phyloP scores from a whole-genome alignment of 2,329 filamentous ascomycete species.

The Aureobasidium sp. region DNA sequence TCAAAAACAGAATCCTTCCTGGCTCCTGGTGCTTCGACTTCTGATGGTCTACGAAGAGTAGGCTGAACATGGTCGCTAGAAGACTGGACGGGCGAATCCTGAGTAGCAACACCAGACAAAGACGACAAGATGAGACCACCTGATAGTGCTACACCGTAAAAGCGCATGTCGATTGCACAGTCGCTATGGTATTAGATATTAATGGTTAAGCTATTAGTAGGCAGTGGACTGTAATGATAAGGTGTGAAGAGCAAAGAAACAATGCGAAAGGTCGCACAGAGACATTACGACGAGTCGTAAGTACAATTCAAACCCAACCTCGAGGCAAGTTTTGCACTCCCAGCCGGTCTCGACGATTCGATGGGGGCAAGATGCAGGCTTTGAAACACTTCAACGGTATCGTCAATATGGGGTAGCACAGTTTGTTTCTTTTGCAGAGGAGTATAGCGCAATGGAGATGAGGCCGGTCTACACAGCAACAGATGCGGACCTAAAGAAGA shows the following conservation, averaged over 20 bases:
- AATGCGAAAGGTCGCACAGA: neutral
- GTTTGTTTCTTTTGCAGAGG: neutral
- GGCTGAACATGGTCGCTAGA: neutral
- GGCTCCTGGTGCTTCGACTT: neutral
- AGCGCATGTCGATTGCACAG: conserved; percentile 3
- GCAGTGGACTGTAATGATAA: neutral
- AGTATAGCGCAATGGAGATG: neutral
- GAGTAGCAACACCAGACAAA: neutral
- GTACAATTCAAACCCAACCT: neutral
- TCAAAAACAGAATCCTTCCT: neutral
- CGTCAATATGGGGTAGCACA: neutral
- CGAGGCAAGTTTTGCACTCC: neutral
- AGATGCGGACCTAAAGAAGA: neutral
- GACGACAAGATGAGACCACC: conserved; percentile 4
- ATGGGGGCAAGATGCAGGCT: neutral
- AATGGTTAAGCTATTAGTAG: too few species aligned
- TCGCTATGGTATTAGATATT: neutral
- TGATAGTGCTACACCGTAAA: conserved; percentile 3
- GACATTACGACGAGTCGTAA: neutral
- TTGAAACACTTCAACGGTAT: conserved; percentile 1
- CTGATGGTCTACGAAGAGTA: neutral
- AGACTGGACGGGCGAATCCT: neutral
- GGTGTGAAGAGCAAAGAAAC: neutral
- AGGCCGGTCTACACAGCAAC: conserved; percentile 11
- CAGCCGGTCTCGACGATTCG: neutral